Conservation (phyloP, 2,329 filamentous ascomycete species). For the Pyrenochaeta sp. region DNA sequence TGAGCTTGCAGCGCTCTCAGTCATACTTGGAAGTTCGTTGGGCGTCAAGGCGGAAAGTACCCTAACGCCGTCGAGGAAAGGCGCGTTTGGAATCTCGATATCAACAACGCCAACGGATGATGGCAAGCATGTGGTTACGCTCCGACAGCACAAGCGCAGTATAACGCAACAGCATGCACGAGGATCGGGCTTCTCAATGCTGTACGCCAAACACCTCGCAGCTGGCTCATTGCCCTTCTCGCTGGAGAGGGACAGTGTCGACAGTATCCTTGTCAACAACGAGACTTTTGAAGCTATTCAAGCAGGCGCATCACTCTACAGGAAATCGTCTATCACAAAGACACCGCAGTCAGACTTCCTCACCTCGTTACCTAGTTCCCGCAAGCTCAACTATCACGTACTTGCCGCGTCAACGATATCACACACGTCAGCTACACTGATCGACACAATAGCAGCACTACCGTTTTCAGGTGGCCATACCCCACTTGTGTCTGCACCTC, state of each 20-base stretch:
- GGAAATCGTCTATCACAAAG: conserved; percentile 12
- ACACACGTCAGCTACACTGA: conserved; percentile 24
- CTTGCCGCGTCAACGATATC: conserved; percentile 23
- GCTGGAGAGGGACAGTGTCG: conserved; percentile 23
- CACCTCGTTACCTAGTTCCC: conserved; percentile 33
- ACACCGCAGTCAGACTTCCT: conserved; percentile 29
- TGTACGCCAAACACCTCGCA: conserved; percentile 46
- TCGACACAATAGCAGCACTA: conserved; percentile 38
- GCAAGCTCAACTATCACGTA: conserved; percentile 25
- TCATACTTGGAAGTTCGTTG: conserved; percentile 38
- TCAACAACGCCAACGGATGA: conserved; percentile 10
- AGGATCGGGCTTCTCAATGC: conserved; percentile 37
- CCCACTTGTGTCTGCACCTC: conserved; percentile 31
- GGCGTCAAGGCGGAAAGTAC: conserved; percentile 6
- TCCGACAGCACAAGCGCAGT: conserved; percentile 34
- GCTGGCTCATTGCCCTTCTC: conserved; percentile 40
- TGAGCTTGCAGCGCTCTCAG: conserved; percentile 40
- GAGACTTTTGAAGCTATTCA: conserved; percentile 29
- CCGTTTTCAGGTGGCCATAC: conserved; percentile 39
- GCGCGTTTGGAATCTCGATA: conserved; percentile 43
- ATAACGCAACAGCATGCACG: conserved; percentile 31
- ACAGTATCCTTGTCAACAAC: conserved; percentile 38
- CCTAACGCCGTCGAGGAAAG: conserved; percentile 12
- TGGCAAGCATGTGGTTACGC: conserved; percentile 29
- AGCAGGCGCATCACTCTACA: conserved; percentile 26